Conservation (phyloP, 1,284 basidiomycete genomes). For the Neonothopanus nambi region DNA sequence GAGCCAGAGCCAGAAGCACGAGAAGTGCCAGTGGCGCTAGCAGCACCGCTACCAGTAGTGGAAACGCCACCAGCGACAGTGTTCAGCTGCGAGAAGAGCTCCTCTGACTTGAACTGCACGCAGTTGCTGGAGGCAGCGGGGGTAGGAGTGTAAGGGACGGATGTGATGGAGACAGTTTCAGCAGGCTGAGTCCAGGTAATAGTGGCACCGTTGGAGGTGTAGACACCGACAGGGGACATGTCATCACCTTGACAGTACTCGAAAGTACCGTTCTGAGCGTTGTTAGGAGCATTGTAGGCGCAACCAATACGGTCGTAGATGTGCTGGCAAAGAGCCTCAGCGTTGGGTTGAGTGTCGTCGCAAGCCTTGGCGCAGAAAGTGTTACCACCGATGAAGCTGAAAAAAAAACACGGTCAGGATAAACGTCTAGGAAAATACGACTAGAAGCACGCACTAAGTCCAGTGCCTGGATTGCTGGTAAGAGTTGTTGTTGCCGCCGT, state of each 20-base stretch:
- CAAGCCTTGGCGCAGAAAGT: conserved; percentile 59
- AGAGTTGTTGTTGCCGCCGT: conserved; percentile 38
- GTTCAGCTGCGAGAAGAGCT: conserved; percentile 45
- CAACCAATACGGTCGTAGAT: conserved; percentile 71
- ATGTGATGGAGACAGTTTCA: conserved; percentile 54
- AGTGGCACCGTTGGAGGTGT: conserved; percentile 43
- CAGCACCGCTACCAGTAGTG: conserved; percentile 20
- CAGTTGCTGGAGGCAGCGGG: conserved; percentile 68
- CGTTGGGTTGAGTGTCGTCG: conserved; percentile 55
- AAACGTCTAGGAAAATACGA: not conserved
- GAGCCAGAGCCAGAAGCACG: conserved; percentile 22
- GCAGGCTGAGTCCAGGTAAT: conserved; percentile 58
- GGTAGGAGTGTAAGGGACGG: conserved; percentile 61
- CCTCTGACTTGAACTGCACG: conserved; percentile 51
- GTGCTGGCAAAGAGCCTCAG: conserved; percentile 58
- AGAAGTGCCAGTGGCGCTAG: conserved; percentile 23
- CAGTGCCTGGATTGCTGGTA: conserved; percentile 58
- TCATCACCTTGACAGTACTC: conserved; percentile 64
- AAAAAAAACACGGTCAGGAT: conserved; percentile 6
- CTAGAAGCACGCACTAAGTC: conserved; percentile 47
- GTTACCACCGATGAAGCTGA: conserved; percentile 63
- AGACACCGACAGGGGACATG: conserved; percentile 58
- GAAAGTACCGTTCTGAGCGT: conserved; percentile 55
- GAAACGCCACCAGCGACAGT: conserved; percentile 22
- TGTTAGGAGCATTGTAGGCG: conserved; percentile 66